phyloP scores from a whole-genome alignment of 2,329 filamentous ascomycete genomes.

The Grosmannia serpens region DNA sequence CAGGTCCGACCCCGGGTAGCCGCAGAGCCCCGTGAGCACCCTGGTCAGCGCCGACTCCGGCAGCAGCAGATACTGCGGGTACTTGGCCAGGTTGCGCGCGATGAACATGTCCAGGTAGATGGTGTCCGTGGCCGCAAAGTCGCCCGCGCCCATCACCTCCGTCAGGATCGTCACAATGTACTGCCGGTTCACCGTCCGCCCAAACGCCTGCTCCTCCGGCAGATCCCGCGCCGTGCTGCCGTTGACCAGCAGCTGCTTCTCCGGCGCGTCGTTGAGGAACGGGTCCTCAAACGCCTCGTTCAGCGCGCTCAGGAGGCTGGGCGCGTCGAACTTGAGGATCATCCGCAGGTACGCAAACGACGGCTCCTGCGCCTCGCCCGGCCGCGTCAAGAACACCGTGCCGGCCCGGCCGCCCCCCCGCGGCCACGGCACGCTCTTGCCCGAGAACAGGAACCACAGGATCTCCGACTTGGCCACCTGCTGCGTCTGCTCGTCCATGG shows the following conservation, averaged over 20 bases:
- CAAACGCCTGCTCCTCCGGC: slow-evolving; percentile 55
- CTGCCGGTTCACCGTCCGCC: slow-evolving; percentile 72
- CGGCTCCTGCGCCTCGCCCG: slow-evolving; percentile 44
- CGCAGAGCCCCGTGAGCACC: slow-evolving; percentile 71
- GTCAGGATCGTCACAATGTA: slow-evolving; percentile 85
- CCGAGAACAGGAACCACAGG: slow-evolving; percentile 90
- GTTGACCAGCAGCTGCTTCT: slow-evolving; percentile 42
- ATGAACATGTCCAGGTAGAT: slow-evolving; percentile 99
- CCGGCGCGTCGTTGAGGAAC: slow-evolving; percentile 73
- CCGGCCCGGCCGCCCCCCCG: slow-evolving; percentile 41
- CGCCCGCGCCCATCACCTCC: slow-evolving; percentile 65
- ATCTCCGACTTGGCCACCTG: slow-evolving; percentile 72
- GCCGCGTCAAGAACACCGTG: slow-evolving; percentile 48
- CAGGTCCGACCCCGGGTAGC: slow-evolving; percentile 70
- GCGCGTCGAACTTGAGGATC: slow-evolving; percentile 77
- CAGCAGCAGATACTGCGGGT: slow-evolving; percentile 86
- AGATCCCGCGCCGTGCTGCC: slow-evolving; percentile 31
- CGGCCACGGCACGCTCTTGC: slow-evolving; percentile 66
- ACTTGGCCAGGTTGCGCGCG: slow-evolving; percentile 89
- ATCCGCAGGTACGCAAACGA: slow-evolving; percentile 77
- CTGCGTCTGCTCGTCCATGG: slow-evolving; percentile 61
- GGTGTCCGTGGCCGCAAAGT: slow-evolving; percentile 70
- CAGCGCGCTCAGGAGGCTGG: slow-evolving; percentile 85
- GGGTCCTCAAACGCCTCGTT: slow-evolving; percentile 96
- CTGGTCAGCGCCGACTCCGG: slow-evolving; percentile 75